These are phyloP conservation scores for Tetradesmus lagerheimii DNA, from an alignment of 139 green algal genomes.

Conservation along the genomic window DNA sequence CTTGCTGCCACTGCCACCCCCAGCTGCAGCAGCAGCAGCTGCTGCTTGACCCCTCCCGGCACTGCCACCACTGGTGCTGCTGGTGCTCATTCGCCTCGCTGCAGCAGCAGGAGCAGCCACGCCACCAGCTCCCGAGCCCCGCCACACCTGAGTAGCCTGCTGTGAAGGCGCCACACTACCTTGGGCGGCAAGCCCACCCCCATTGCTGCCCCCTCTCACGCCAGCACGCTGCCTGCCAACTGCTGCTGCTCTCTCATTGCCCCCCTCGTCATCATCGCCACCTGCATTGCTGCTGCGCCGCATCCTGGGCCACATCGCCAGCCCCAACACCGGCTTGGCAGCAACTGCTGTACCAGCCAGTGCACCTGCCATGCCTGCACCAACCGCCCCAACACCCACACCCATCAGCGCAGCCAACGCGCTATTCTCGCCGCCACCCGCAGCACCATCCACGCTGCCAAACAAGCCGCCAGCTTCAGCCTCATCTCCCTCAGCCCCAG, in stretches of 20 bases:
- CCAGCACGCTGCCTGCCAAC: not conserved
- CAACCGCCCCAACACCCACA: not conserved
- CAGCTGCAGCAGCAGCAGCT: not conserved
- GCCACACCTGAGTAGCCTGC: not conserved
- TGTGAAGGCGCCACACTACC: not conserved
- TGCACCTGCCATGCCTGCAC: not conserved
- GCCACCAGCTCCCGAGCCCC: not conserved
- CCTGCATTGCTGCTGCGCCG: constrained; percentile 9
- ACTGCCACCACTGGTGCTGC: not conserved
- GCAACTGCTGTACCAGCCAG: not conserved
- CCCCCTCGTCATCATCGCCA: not conserved
- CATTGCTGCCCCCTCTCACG: not conserved
- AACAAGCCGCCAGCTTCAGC: not conserved
- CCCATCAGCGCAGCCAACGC: not conserved
- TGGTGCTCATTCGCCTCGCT: not conserved
- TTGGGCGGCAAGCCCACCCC: not conserved
- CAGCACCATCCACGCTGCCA: not conserved
- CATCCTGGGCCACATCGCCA: not conserved
- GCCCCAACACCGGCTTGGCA: not conserved
- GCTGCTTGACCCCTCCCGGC: not conserved
- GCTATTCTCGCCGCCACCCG: not conserved
- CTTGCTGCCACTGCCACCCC: not conserved
- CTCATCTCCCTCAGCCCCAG: not conserved
- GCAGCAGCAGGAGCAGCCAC: not conserved
- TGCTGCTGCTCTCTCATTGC: not conserved